Evolutionary conservation across 169 alveolate species (phyloP), one percentile per base, ranked within the genome.

Genomic region (Cryptosporidium muris): DNA sequence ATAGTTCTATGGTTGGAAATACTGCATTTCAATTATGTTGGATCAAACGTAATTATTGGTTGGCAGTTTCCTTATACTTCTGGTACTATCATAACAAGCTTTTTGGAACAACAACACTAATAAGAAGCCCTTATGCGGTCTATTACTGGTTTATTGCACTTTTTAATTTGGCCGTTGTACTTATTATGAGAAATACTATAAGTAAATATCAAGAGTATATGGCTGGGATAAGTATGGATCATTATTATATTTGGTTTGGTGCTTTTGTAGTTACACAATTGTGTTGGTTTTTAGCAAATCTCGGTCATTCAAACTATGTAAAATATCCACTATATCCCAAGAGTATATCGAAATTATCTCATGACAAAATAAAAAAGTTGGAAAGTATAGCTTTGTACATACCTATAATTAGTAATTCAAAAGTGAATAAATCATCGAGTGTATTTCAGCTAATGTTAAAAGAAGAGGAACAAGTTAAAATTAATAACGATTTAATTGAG

Each of bases 91-190:
- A 74, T 45, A 74, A 91, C 63, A 88, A 89, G 65, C 38, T 89
- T 1, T 88, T 90, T 43, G 92, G 92, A 62, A 81, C 60, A 14
- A 82, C 88, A 51, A 63, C 90, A 36, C 51, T 81, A 43, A 65
- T 91, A 58, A 82, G 85, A 81, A 88, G 89, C n/a, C 82, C 89
- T 52, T 91, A 90, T 81, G 94, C 92, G 12, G 63, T 81, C 16
- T 89, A 88, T 51, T 91, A 90, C 49, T 91, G 95, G 95, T 81
- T 81, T 64, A 66, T 90, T 65, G 81, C 93, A 40, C 34, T 91
- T 38, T 49, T 89, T 49, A 91, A 90, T 62, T 43, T 91, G 11
- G 54, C 74, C 37, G 63, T 91, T n/a, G 85, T 54, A 40, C 45
- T 56, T 45, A 74, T 74, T 14, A 74, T 74, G 85, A 58, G 54